Evolutionary conservation across 495 filamentous ascomycete species (phyloP).

Genomic region (Penicillium canariense): DNA sequence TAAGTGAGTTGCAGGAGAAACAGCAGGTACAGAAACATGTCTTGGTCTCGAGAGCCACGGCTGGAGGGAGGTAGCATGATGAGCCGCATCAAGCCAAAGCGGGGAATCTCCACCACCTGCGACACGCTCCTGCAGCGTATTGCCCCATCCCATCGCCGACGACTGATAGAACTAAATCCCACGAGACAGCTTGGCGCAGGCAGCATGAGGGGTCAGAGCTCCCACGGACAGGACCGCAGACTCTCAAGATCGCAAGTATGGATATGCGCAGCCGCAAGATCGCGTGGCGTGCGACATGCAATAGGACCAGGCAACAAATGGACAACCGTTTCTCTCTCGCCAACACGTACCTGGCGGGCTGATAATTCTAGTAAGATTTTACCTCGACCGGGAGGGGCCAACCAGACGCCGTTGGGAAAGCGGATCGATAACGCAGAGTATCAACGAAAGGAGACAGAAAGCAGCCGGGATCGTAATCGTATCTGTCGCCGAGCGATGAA

Average conservation of each 20-base stretch:
- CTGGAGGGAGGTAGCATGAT: slow-evolving; percentile 21
- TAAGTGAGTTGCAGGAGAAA: background rate
- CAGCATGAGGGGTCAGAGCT: background rate
- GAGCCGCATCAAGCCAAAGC: slow-evolving; percentile 19
- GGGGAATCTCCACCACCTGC: slow-evolving; percentile 9
- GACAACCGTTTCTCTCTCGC: background rate
- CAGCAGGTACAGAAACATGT: background rate
- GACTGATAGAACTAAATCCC: background rate
- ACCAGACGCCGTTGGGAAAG: slow-evolving; percentile 10
- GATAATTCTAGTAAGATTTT: slow-evolving; percentile 13
- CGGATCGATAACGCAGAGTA: background rate
- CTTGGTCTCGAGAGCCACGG: slow-evolving; percentile 5
- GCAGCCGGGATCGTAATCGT: slow-evolving; percentile 25
- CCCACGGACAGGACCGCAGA: background rate
- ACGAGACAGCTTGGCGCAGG: background rate
- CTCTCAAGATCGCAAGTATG: background rate
- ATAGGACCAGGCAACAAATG: slow-evolving; percentile 1
- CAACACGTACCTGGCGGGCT: slow-evolving; percentile 5
- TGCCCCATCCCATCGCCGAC: background rate
- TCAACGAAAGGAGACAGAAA: background rate
- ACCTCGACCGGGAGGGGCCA: background rate
- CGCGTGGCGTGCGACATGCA: background rate
- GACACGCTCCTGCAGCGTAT: slow-evolving; percentile 1
- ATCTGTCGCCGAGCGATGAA: slow-evolving; percentile 9
- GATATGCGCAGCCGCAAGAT: background rate